Evolutionary conservation across 2,329 filamentous ascomycete species (phyloP).

Genomic region (Colletotrichum sp.): DNA sequence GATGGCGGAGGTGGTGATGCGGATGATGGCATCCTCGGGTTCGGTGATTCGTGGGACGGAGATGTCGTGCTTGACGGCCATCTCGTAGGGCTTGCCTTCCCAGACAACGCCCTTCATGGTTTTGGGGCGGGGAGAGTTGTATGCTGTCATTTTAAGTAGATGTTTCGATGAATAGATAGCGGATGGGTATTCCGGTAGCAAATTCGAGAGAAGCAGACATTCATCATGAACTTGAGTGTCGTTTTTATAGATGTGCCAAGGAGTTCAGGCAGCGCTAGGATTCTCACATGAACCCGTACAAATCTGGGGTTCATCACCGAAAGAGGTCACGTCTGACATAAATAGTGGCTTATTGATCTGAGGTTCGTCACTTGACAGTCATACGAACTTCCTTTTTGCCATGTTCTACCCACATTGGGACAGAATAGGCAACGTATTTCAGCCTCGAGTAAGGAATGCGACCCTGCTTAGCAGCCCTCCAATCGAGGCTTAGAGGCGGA

Average conservation of each 20-base stretch:
- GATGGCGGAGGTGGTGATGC: constrained; percentile 35
- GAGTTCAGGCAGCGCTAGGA: not conserved
- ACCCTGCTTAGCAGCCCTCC: not conserved
- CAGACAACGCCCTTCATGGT: constrained; percentile 20
- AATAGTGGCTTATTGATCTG: not conserved
- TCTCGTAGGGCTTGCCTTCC: constrained; percentile 25
- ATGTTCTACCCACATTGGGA: not conserved
- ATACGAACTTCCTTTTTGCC: not conserved
- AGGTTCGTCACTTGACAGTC: not conserved
- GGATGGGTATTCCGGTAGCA: not conserved
- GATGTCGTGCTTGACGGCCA: constrained; percentile 20
- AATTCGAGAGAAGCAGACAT: not conserved
- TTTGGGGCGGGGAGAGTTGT: not conserved
- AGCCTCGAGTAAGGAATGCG: not conserved
- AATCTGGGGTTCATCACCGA: not conserved
- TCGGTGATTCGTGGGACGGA: constrained; percentile 19
- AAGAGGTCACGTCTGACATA: not conserved
- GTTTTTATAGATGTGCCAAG: not conserved
- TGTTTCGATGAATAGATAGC: not conserved
- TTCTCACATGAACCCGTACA: not conserved
- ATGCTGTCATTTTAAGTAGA: not conserved
- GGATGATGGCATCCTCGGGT: constrained; percentile 36
- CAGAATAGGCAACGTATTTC: not conserved
- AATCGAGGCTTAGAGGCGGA: not conserved
- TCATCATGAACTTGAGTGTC: not conserved